Evolutionary conservation across 345 rosid species (phyloP).

Genomic region (Isatis tinctoria): DNA sequence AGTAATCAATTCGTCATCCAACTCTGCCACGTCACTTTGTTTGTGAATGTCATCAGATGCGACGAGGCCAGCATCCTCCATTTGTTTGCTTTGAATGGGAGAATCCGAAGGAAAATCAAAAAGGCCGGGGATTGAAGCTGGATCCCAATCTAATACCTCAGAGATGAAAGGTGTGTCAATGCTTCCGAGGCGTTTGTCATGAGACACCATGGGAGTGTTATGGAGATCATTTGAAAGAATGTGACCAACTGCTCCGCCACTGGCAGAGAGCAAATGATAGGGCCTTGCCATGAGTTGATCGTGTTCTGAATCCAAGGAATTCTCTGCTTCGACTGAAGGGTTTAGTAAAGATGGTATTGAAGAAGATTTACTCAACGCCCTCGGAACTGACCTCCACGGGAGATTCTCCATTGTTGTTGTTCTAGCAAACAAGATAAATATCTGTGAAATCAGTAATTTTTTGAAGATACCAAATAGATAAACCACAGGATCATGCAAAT

Average conservation of each 20-base stretch:
- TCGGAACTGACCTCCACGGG: conserved; percentile 49
- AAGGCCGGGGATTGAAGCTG: conserved; percentile 44
- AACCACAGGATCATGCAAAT: background rate
- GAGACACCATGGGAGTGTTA: conserved; percentile 44
- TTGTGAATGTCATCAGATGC: conserved; percentile 46
- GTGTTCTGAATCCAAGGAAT: conserved; percentile 41
- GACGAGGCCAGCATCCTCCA: conserved; percentile 45
- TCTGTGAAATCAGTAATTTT: background rate
- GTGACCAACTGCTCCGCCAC: conserved; percentile 61
- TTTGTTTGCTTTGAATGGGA: conserved; percentile 42
- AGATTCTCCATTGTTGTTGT: conserved; percentile 52
- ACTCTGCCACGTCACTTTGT: conserved; percentile 54
- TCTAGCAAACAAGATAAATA: conserved; percentile 22
- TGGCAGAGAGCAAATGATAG: conserved; percentile 36
- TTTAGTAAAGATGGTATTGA: conserved; percentile 39
- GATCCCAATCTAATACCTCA: conserved; percentile 45
- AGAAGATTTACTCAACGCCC: conserved; percentile 42
- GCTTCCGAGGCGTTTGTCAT: conserved; percentile 44
- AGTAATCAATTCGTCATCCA: too few relatives aligned
- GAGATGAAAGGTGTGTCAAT: conserved; percentile 47
- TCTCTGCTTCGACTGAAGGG: conserved; percentile 43
- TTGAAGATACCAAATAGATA: background rate
- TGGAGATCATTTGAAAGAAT: conserved; percentile 58
- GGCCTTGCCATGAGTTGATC: conserved; percentile 40
- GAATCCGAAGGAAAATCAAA: conserved; percentile 48